phyloP scores from a whole-genome alignment of 2,329 filamentous ascomycete species.

The Colletotrichum noveboracense region DNA sequence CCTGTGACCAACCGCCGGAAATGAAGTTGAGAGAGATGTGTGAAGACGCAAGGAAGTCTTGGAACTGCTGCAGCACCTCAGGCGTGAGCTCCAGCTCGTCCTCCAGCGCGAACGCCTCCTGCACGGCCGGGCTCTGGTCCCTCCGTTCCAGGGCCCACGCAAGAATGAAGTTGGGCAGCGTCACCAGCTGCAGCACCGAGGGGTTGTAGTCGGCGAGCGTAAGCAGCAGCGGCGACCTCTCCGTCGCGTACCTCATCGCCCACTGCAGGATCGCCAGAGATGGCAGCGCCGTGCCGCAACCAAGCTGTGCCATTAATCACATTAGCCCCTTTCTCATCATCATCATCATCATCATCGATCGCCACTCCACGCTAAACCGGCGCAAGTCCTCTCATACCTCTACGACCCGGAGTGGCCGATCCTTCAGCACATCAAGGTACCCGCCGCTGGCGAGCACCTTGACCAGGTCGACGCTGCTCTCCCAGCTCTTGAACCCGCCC shows the following conservation, averaged over 20 bases:
- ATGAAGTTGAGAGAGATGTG: slow-evolving; percentile 68
- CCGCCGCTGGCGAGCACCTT: slow-evolving; percentile 62
- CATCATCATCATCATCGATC: not conserved
- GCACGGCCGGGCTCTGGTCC: slow-evolving; percentile 40
- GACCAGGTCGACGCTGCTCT: slow-evolving; percentile 81
- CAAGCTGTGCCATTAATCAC: slow-evolving; percentile 58
- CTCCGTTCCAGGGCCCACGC: slow-evolving; percentile 64
- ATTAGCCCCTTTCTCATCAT: not conserved
- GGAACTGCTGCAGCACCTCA: slow-evolving; percentile 64
- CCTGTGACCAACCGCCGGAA: slow-evolving; percentile 76
- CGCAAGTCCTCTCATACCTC: slow-evolving; percentile 51
- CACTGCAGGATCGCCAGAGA: slow-evolving; percentile 74
- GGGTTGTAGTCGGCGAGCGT: slow-evolving; percentile 82
- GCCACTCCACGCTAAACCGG: not conserved
- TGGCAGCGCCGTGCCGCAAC: slow-evolving; percentile 79
- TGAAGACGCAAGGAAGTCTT: slow-evolving; percentile 50
- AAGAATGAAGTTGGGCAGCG: slow-evolving; percentile 78
- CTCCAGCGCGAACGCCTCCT: slow-evolving; percentile 52
- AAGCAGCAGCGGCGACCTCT: slow-evolving; percentile 54
- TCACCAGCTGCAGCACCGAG: slow-evolving; percentile 78
- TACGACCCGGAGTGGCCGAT: slow-evolving; percentile 49
- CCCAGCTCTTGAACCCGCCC: slow-evolving; percentile 90
- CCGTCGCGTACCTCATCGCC: slow-evolving; percentile 40
- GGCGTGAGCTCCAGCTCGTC: slow-evolving; percentile 70
- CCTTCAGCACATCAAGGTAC: slow-evolving; percentile 34